Evolutionary conservation across 1,284 basidiomycete species (phyloP).

Genomic region (Papiliotrema flavescens): DNA sequence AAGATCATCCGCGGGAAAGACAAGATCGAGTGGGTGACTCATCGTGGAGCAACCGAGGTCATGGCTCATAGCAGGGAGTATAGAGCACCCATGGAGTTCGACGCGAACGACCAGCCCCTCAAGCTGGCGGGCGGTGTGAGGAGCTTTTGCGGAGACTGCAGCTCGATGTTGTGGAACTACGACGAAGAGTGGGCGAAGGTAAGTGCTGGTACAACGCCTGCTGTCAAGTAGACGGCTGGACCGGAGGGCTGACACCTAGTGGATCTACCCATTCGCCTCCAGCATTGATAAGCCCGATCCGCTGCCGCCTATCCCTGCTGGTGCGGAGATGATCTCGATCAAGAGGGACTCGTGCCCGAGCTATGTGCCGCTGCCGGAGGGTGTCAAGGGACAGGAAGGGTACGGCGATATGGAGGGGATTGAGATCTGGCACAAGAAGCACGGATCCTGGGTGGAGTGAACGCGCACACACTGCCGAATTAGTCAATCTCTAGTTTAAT

Average conservation of each 20-base stretch:
- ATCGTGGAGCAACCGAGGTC: not conserved
- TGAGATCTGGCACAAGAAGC: conserved; percentile 42
- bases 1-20: conserved; percentile 43
- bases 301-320: conserved; percentile 36
- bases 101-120: conserved; percentile 36
- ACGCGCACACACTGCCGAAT: too few relatives aligned
- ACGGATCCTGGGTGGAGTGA: conserved; percentile 37
- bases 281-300: conserved; percentile 42
- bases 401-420: conserved; percentile 42
- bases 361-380: conserved; percentile 38
- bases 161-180: conserved; percentile 47
- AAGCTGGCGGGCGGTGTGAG: conserved; percentile 32
- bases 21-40: conserved; percentile 38
- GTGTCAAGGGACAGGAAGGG: conserved; percentile 28
- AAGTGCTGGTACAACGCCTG: conserved; percentile 8
- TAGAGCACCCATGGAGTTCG: conserved; percentile 31
- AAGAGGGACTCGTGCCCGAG: conserved; percentile 37
- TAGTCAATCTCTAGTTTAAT: too few relatives aligned
- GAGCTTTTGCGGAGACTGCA: conserved; percentile 43
- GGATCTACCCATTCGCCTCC: conserved; percentile 49
- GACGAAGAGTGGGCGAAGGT: conserved; percentile 44
- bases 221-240: not conserved
- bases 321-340: conserved; percentile 26
- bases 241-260: conserved; percentile 18
- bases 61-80: conserved; percentile 31